Conservation (phyloP, 2,329 filamentous ascomycete genomes). For the Pestalotiopsis sp. region DNA sequence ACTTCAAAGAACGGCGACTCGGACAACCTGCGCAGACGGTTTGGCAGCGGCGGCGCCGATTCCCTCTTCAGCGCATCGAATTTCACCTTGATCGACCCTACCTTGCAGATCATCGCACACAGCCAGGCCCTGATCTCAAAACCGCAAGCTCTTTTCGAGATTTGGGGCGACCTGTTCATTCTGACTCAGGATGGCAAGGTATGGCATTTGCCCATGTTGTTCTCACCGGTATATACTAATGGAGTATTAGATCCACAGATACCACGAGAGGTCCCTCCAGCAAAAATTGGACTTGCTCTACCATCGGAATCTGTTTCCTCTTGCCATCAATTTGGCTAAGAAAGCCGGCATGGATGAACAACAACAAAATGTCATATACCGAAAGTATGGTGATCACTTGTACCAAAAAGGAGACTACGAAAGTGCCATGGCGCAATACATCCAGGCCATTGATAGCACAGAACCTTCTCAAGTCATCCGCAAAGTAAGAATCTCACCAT, state of each 20-base stretch:
- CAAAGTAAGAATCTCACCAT: constrained; percentile 59
- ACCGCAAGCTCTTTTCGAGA: constrained; percentile 77
- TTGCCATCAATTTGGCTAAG: constrained; percentile 90
- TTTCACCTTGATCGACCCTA: constrained; percentile 89
- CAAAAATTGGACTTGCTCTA: constrained; percentile 94
- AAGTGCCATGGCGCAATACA: constrained; percentile 98
- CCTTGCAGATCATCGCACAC: constrained; percentile 86
- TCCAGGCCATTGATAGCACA: constrained; percentile 93
- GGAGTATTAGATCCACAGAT: constrained; percentile 69
- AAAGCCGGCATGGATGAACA: constrained; percentile 79
- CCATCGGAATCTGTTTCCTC: constrained; percentile 86
- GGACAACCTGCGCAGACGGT: constrained; percentile 68
- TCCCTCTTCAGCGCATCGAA: constrained; percentile 84
- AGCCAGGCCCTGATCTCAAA: constrained; percentile 82
- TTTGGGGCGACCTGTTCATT: constrained; percentile 93
- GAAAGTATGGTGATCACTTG: constrained; percentile 90
- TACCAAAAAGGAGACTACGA: constrained; percentile 97
- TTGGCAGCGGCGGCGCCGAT: constrained; percentile 73
- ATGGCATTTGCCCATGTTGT: constrained; percentile 21
- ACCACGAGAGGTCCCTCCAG: constrained; percentile 87
- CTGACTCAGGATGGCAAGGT: constrained; percentile 91
- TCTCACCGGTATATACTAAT: constrained; percentile 22
- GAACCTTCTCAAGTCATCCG: constrained; percentile 96
- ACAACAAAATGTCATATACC: constrained; percentile 89
- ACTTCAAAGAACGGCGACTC: constrained; percentile 53